These are phyloP conservation scores for Solanum sejunctum DNA, from an alignment of 257 asterid genomes.

Conservation along the genomic window DNA sequence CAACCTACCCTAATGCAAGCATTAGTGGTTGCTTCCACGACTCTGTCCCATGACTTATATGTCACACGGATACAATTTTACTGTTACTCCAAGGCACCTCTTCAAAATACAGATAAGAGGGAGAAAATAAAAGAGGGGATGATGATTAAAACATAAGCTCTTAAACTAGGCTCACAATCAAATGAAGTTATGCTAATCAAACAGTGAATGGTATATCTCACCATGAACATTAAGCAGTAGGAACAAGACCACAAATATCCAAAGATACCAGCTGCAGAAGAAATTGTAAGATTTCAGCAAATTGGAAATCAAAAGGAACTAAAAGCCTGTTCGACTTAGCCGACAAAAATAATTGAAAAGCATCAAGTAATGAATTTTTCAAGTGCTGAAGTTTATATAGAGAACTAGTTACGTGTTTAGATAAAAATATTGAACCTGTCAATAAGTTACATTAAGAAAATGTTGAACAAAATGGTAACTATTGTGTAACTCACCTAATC, in stretches of 20 bases:
- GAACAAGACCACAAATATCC: slow-evolving; percentile 57
- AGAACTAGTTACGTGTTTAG: background rate
- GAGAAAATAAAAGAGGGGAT: background rate
- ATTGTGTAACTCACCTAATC: slow-evolving; percentile 9
- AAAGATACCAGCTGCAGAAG: slow-evolving; percentile 66
- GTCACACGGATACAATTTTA: background rate
- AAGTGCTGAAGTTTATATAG: background rate
- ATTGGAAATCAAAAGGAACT: background rate
- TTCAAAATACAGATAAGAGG: background rate
- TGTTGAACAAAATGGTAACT: background rate
- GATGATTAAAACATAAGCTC: background rate
- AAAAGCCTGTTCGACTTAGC: background rate
- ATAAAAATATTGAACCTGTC: background rate
- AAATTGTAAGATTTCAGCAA: background rate
- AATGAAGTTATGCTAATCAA: background rate
- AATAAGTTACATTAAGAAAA: background rate
- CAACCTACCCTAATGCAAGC: background rate
- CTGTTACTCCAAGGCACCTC: background rate
- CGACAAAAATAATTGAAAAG: background rate
- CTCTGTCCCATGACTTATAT: background rate
- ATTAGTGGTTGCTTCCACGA: no score
- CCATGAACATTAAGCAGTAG: slow-evolving; percentile 57
- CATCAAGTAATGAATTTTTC: background rate
- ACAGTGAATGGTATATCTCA: slow-evolving; percentile 5
- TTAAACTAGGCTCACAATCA: background rate